Base-by-base conservation (phyloP, 2,329 filamentous ascomycete species). In the Ophiocordyceps camponoti-saundersi region DNA sequence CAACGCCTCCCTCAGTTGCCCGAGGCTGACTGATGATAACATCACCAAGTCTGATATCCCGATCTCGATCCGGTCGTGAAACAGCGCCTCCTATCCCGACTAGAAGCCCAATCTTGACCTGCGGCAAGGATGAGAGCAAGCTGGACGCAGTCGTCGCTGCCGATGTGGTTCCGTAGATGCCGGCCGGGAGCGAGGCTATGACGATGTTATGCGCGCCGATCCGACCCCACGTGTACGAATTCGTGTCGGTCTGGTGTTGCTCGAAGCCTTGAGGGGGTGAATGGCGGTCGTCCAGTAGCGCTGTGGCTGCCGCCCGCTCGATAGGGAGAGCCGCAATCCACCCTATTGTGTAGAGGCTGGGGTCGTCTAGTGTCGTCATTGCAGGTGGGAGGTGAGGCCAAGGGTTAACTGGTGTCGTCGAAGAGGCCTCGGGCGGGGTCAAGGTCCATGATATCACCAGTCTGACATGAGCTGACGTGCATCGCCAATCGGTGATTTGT, bases 321-420 rank as follows among this genome's bases (percentile, higher is more conserved):
- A 50, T 56, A 0, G 8, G n/a, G 1, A 69, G 48, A 10, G 66
- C 65, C 46, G 62, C 69, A 6, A 70, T 66, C 65, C 65, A 69
- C 16, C 63, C 66, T 7, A 70, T 57, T 0, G 57, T 65, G 47
- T 69, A 69, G 44, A 23, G 18, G 21, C 16, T 39, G 2, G 32
- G n/a, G 7, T 36, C 22, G n/a, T 40, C 36, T 7, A 40, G 18
- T 11, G 36, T 40, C 36, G 36, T 40, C 36, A 40, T 40, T 20
- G 36, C 12, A 2, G 29, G 7, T 32, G 7, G 7, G 7, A 16
- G 7, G 34, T 16, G 3, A 16, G 16, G n/a, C n/a, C n/a, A 13
- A 36, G 12, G 13, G 5, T 16, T 6, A 16, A 36, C 12, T 32
- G 30, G 6, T 11, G 26, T 34, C 13, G 16, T n/a, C 11, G n/a